phyloP scores from a whole-genome alignment of 2,329 filamentous ascomycete species.

The Scedosporium aurantiacum region DNA sequence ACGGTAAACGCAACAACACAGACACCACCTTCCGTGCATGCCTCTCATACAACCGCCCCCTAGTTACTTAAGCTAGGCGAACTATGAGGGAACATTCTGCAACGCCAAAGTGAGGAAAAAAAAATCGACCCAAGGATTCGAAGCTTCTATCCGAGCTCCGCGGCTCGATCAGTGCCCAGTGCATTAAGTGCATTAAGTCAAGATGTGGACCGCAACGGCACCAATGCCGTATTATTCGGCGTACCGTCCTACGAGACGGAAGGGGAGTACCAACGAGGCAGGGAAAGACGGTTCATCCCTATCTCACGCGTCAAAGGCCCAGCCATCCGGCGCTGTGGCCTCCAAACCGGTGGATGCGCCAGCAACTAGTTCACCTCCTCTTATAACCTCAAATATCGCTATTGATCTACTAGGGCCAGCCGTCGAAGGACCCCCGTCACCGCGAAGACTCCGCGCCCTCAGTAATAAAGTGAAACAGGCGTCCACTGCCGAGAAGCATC shows the following conservation, averaged over 20 bases:
- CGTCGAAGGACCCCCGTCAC: constrained; percentile 50
- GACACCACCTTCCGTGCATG: constrained; percentile 6
- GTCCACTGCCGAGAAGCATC: constrained; percentile 35
- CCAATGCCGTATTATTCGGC: constrained; percentile 14
- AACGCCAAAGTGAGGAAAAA: background rate
- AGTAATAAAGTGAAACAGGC: constrained; percentile 47
- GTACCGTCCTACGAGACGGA: constrained; percentile 8
- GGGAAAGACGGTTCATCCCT: constrained; percentile 9
- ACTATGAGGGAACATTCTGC: background rate
- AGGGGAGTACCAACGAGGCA: background rate
- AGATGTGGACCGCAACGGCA: constrained; percentile 12
- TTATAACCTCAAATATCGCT: constrained; percentile 8
- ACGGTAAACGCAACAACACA: background rate
- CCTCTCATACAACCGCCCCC: background rate
- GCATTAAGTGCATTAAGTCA: constrained; percentile 13
- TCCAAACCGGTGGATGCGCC: constrained; percentile 1
- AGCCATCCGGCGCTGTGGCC: background rate
- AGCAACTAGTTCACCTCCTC: background rate
- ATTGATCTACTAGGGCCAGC: constrained; percentile 44
- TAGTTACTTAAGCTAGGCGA: background rate
- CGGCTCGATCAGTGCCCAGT: constrained; percentile 12
- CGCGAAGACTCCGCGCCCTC: constrained; percentile 46
- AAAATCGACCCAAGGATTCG: background rate
- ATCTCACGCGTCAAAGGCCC: background rate
- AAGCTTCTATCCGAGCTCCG: constrained; percentile 9